Percentiles rank a stretch among this genome's conserved stretches.
Evolutionary conservation across 148 eudicot species (phyloP).

Genomic region (Vaccinium myrtillus): DNA sequence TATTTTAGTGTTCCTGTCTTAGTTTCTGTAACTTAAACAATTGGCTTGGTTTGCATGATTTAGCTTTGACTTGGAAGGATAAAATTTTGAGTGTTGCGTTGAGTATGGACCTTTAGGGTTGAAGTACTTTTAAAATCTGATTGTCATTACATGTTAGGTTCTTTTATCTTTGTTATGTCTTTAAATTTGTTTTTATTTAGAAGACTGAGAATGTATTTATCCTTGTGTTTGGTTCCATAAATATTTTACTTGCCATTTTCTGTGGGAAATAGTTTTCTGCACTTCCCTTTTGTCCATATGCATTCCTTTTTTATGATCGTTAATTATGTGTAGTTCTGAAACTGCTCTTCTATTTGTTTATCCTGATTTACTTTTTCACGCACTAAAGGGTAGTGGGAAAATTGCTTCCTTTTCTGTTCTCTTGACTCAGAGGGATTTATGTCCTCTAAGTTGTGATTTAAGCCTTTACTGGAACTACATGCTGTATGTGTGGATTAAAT

Average conservation of each 20-base stretch:
- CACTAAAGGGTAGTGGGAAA: background rate
- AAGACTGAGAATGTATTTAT: background rate
- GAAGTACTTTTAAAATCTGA: background rate
- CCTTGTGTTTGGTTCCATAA: background rate
- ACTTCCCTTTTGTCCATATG: background rate
- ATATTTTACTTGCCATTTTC: background rate
- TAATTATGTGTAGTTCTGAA: background rate
- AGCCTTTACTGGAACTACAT: background rate
- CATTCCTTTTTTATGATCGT: background rate
- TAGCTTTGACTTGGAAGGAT: background rate
- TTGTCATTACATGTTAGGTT: background rate
- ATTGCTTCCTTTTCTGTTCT: background rate
- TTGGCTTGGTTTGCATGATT: slow-evolving; percentile 5
- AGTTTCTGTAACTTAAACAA: background rate
- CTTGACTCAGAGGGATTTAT: too few species aligned
- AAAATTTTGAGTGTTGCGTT: background rate
- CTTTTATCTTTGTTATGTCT: background rate
- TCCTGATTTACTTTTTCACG: background rate
- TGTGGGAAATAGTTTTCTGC: background rate
- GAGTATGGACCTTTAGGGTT: background rate
- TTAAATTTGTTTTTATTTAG: background rate
- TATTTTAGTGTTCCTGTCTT: background rate
- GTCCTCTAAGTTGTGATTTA: background rate
- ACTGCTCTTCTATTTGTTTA: background rate
- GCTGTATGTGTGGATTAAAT: background rate